Evolutionary conservation across 495 filamentous ascomycete species (phyloP).

Genomic region (Lophiotrema nucula): DNA sequence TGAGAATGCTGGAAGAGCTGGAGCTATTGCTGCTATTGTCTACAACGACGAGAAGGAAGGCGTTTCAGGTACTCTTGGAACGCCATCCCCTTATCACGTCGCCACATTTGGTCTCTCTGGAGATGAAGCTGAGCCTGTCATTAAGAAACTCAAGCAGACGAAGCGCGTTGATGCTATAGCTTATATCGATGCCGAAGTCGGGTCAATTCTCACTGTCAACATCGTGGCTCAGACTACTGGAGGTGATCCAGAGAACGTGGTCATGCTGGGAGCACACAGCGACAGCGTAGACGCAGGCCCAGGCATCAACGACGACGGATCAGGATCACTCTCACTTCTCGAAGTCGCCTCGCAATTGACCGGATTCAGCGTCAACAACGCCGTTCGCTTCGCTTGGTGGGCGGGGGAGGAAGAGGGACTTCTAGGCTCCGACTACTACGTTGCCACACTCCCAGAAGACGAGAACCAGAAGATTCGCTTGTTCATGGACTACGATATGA

Average conservation of each 20-base stretch:
- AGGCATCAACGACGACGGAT: slow-evolving; percentile 71
- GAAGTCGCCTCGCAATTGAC: slow-evolving; percentile 62
- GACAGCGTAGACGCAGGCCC: slow-evolving; percentile 64
- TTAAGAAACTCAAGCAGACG: slow-evolving; percentile 51
- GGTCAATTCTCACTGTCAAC: slow-evolving; percentile 48
- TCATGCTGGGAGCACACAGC: slow-evolving; percentile 64
- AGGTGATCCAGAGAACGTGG: slow-evolving; percentile 64
- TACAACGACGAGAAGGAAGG: slow-evolving; percentile 60
- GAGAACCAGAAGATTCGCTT: slow-evolving; percentile 60
- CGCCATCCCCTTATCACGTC: slow-evolving; percentile 55
- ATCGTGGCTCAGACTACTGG: slow-evolving; percentile 65
- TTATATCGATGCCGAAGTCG: slow-evolving; percentile 45
- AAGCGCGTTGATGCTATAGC: slow-evolving; percentile 40
- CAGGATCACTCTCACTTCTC: slow-evolving; percentile 61
- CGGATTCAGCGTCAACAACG: slow-evolving; percentile 59
- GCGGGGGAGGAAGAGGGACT: slow-evolving; percentile 67
- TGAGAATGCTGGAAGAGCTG: slow-evolving; percentile 55
- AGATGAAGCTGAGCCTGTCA: slow-evolving; percentile 54
- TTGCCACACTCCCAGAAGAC: slow-evolving; percentile 48
- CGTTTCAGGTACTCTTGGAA: slow-evolving; percentile 33
- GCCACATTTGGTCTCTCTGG: slow-evolving; percentile 47
- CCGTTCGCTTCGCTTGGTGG: slow-evolving; percentile 70
- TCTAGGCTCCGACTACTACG: slow-evolving; percentile 63
- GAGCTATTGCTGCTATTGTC: slow-evolving; percentile 59
- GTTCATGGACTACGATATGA: slow-evolving; percentile 80